These are phyloP conservation scores for Apiotrichum laibachii DNA, from an alignment of 1,284 basidiomycete species.

Conservation along the genomic window DNA sequence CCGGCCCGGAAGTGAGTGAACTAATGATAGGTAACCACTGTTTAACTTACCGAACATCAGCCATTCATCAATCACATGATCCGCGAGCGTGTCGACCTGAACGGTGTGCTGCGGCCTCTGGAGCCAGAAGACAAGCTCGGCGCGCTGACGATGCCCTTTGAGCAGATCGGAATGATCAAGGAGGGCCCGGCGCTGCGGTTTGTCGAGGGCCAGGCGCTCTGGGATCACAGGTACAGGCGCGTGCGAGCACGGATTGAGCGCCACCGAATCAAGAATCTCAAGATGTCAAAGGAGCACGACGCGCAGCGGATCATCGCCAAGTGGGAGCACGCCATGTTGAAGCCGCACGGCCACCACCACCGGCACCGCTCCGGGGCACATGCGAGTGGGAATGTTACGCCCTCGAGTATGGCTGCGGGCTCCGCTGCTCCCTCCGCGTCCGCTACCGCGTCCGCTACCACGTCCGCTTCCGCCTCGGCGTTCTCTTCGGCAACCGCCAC, in stretches of 20 bases:
- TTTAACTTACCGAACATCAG: conserved; percentile 23
- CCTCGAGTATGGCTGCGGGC: no score
- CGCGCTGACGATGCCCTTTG: conserved; percentile 62
- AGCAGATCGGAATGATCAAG: conserved; percentile 58
- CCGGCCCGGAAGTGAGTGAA: conserved; percentile 56
- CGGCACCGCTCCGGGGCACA: not conserved
- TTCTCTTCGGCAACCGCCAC: no score
- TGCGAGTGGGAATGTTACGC: conserved; percentile 5
- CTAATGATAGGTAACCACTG: no score
- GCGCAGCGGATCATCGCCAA: conserved; percentile 9
- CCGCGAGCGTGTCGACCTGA: conserved; percentile 78
- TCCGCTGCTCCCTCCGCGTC: no score
- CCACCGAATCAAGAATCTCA: conserved; percentile 43
- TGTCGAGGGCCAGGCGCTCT: conserved; percentile 48
- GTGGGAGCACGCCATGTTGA: not conserved
- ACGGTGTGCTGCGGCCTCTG: conserved; percentile 72
- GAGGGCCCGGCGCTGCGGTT: conserved; percentile 52
- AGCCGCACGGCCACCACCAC: no score
- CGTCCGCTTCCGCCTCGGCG: no score
- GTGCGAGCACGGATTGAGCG: conserved; percentile 38
- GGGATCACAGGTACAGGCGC: conserved; percentile 47
- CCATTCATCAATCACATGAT: conserved; percentile 62
- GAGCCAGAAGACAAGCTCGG: conserved; percentile 67
- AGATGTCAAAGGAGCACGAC: conserved; percentile 35
- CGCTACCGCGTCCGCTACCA: no score